Percentiles rank a stretch among this genome's conserved stretches.
These are phyloP conservation scores for Ganoderma lingzhi DNA, from an alignment of 1,284 basidiomycete genomes.

Conservation along the genomic window DNA sequence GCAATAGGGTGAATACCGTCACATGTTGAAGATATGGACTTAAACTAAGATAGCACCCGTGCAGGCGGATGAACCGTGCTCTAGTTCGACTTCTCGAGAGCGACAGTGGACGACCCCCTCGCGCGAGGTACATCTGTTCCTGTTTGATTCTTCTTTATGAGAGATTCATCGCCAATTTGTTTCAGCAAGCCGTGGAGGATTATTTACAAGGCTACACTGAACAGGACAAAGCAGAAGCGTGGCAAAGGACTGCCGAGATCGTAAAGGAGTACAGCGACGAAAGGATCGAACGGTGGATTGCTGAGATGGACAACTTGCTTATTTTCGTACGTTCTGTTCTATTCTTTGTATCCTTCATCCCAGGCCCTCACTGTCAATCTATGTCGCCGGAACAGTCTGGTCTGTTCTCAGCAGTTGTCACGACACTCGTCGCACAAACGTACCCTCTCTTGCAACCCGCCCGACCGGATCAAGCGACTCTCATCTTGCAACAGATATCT, in stretches of 20 bases:
- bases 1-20: too few relatives aligned
- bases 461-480: slow-evolving; percentile 1
- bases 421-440: slow-evolving; percentile 20
- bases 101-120: too few relatives aligned
- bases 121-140: too few relatives aligned
- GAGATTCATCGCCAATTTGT: not conserved
- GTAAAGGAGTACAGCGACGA: slow-evolving; percentile 19
- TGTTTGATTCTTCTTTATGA: too few relatives aligned
- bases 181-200: not conserved
- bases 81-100: too few relatives aligned
- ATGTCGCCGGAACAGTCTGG: slow-evolving; percentile 15
- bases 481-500: slow-evolving; percentile 15
- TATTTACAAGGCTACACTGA: not conserved
- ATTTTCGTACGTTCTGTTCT: slow-evolving; percentile 20
- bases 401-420: slow-evolving; percentile 23
- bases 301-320: slow-evolving; percentile 24
- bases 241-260: not conserved
- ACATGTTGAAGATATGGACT: too few relatives aligned
- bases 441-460: slow-evolving; percentile 19
- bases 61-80: too few relatives aligned
- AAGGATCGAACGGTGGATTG: slow-evolving; percentile 17
- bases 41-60: too few relatives aligned
- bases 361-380: too few relatives aligned
- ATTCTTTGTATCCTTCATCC: too few relatives aligned
- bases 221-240: not conserved